Conservation (phyloP, 306 rosid genomes). For the Phaseolus lunatus region DNA sequence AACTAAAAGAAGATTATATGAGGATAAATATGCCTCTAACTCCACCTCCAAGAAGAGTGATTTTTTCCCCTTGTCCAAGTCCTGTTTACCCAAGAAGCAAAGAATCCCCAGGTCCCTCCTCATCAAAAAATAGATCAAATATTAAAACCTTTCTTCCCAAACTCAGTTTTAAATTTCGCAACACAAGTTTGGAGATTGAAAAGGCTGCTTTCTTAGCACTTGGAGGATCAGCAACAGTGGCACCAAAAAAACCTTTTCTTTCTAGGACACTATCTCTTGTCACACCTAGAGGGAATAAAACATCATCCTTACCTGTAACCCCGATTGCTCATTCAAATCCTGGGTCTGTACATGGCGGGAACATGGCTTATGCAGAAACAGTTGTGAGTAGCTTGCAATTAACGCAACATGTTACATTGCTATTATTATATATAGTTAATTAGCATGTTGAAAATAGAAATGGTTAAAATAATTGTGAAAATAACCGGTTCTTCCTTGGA, state of each 20-base stretch:
- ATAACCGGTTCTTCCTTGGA: not conserved
- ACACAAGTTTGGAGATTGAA: conserved; percentile 61
- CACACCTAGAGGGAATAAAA: conserved; percentile 52
- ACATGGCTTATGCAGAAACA: conserved; percentile 37
- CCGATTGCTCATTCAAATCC: conserved; percentile 70
- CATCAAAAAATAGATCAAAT: conserved; percentile 55
- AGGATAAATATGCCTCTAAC: conserved; percentile 65
- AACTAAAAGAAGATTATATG: conserved; percentile 58
- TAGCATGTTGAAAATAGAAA: not conserved
- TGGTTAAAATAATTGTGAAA: not conserved
- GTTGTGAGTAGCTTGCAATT: conserved; percentile 54
- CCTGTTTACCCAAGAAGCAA: conserved; percentile 48
- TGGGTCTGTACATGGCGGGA: conserved; percentile 65
- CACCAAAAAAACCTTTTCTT: conserved; percentile 56
- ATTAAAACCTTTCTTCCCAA: conserved; percentile 63
- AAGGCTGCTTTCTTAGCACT: conserved; percentile 63
- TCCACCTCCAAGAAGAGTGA: conserved; percentile 69
- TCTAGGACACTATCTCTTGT: conserved; percentile 71
- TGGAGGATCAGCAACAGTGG: conserved; percentile 52
- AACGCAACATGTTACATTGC: conserved; percentile 2
- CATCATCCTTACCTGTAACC: conserved; percentile 66
- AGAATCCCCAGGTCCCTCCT: conserved; percentile 60
- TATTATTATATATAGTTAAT: conserved; percentile 1
- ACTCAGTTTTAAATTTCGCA: conserved; percentile 60
- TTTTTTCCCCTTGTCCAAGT: conserved; percentile 66